Percentiles rank a stretch among this genome's conserved stretches.
These are phyloP conservation scores for Mycena capillaripes DNA, from an alignment of 768 basidiomycete genomes.

Conservation along the genomic window DNA sequence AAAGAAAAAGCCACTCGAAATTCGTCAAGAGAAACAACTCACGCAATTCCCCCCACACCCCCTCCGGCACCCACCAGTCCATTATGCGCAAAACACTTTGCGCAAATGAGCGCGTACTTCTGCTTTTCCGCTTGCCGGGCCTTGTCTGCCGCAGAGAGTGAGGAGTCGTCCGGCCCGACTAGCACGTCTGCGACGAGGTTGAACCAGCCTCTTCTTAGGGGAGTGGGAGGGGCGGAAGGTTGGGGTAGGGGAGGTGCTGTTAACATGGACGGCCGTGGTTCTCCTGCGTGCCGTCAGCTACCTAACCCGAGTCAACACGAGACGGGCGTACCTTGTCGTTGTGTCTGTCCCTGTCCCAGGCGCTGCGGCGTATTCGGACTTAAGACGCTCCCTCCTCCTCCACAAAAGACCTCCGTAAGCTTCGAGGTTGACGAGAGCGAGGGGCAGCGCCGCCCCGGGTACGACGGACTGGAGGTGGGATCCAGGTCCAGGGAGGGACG, in stretches of 20 bases:
- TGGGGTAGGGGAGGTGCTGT: neutral
- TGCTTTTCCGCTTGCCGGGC: too few species aligned
- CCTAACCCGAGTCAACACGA: too few species aligned
- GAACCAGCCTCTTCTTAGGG: conserved; percentile 83
- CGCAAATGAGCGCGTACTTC: conserved; percentile 88
- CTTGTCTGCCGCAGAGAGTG: conserved; percentile 58
- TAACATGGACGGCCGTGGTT: too few species aligned
- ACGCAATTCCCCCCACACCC: conserved; percentile 87
- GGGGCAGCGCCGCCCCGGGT: too few species aligned
- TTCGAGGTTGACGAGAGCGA: too few species aligned
- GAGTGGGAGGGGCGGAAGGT: conserved; percentile 56
- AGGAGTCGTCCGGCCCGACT: conserved; percentile 83
- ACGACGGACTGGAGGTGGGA: too few species aligned
- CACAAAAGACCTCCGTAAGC: too few species aligned
- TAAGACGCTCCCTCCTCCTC: neutral
- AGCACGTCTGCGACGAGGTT: conserved; percentile 91
- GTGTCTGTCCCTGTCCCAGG: neutral
- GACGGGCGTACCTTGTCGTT: too few species aligned
- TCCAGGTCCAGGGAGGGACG: too few species aligned
- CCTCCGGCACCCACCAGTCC: conserved; percentile 89
- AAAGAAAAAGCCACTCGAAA: too few species aligned
- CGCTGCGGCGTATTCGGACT: conserved; percentile 7
- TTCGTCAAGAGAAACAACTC: too few species aligned
- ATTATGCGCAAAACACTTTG: conserved; percentile 89
- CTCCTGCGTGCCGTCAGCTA: too few species aligned